Evolutionary conservation across 805 yeast species (phyloP), one percentile per base, ranked within the genome.

Genomic region (Sugiyamaella qingdaonensis): DNA sequence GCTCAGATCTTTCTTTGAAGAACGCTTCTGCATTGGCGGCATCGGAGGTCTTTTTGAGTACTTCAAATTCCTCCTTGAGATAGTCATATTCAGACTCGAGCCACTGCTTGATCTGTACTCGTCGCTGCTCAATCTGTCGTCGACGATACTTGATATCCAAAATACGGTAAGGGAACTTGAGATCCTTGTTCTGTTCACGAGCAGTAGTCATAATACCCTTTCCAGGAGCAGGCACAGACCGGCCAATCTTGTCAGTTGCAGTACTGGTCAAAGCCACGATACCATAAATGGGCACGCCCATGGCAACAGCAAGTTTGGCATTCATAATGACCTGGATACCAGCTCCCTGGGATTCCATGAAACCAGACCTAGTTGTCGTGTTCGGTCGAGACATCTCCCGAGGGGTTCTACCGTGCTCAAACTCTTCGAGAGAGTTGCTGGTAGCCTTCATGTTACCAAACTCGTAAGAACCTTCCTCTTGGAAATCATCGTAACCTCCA

Each of bases 201-300:
- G 99, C 99, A 68, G 96, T 89, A 57, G 99, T 94, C 78, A 94
- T 80, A 62, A 94, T 87, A 85, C 99, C 99, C 78, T 92, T 89
- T 72, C 99, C 99, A 75, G 99, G 99, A 68, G 99, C 99, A 61
- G 99, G 99, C 61, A 94, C 92, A 48, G 98, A 91, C 77, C 97
- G 86, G 69, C 98, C 97, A 71, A 92, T 92, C 84, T 91, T 95
- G 74, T 94, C 99, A 56, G 96, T 82, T 50, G 99, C 99, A 66
- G 98, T 95, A 53, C 97, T 92, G 54, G 97, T 80, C 80, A 91
- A 75, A 52, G 95, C 99, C 64, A 91, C 79, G 58, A 94, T 83
- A 74, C 97, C 99, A 66, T 95, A 88, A 65, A 94, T 88, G 70
- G 99, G 99, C 64, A 95, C 97, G 78, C 99, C 99, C 99, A 94